Conservation (phyloP, 306 rosid genomes). For the Prosopis cineraria region DNA sequence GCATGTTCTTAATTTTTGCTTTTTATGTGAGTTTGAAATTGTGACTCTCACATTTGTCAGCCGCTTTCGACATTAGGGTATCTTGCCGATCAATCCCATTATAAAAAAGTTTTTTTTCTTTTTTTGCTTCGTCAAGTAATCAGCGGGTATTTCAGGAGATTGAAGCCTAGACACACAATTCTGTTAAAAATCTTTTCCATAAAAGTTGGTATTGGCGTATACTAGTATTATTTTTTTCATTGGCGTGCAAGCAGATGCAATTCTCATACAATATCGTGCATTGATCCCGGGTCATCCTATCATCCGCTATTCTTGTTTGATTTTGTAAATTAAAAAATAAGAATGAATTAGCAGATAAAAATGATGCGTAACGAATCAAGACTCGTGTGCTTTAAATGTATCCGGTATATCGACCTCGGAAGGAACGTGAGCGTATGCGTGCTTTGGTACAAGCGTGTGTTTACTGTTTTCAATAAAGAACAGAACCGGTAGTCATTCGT, state of each 20-base stretch:
- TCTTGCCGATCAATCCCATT: not conserved
- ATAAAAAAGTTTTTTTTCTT: not conserved
- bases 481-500: too few species aligned
- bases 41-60: not conserved
- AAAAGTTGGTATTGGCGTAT: not conserved
- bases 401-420: not conserved
- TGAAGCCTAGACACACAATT: not conserved
- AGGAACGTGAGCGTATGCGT: too few species aligned
- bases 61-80: not conserved
- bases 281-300: not conserved
- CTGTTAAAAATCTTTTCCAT: not conserved
- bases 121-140: not conserved
- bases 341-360: not conserved
- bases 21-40: not conserved
- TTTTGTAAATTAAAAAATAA: slow-evolving; percentile 5
- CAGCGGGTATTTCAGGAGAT: not conserved
- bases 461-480: too few species aligned
- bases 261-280: not conserved
- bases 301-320: not conserved
- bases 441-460: too few species aligned
- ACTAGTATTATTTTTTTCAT: not conserved
- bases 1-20: slow-evolving; percentile 4
- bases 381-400: not conserved
- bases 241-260: slow-evolving; percentile 47
- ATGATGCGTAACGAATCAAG: not conserved